These are phyloP conservation scores for Lipomyces yamanashiensis DNA, from an alignment of 805 yeast genomes.

Conservation along the genomic window DNA sequence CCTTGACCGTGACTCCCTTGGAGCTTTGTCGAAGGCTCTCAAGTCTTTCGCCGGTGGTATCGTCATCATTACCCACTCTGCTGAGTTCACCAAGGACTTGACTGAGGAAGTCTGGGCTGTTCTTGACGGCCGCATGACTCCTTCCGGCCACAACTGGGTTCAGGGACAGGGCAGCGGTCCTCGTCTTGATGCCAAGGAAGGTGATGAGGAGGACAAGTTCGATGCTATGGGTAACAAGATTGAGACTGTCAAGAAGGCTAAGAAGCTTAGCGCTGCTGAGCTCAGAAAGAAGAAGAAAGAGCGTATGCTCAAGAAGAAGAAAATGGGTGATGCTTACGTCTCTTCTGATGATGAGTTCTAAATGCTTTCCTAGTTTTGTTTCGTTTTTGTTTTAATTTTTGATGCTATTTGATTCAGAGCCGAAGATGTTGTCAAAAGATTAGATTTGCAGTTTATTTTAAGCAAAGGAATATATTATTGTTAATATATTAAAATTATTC, in stretches of 20 bases:
- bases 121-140: constrained; percentile 96
- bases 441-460: not conserved
- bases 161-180: constrained; percentile 99
- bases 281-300: constrained; percentile 99
- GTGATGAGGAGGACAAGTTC: constrained; percentile 94
- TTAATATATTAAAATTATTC: not conserved
- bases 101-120: constrained; percentile 99
- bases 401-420: not conserved
- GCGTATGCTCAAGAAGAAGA: constrained; percentile 99
- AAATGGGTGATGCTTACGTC: constrained; percentile 98
- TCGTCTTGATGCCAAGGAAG: constrained; percentile 88
- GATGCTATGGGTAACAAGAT: constrained; percentile 99
- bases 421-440: not conserved
- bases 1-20: constrained; percentile 98
- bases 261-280: constrained; percentile 97
- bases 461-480: not conserved
- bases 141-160: constrained; percentile 99
- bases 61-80: constrained; percentile 99
- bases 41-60: constrained; percentile 99
- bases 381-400: constrained; percentile 7
- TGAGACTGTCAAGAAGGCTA: constrained; percentile 93
- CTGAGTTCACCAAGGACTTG: constrained; percentile 98
- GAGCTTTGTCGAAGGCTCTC: constrained; percentile 98
- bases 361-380: constrained; percentile 37
- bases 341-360: constrained; percentile 92